phyloP scores from a whole-genome alignment of 73 alveolate species.

The Tetrahymena thermophila region DNA sequence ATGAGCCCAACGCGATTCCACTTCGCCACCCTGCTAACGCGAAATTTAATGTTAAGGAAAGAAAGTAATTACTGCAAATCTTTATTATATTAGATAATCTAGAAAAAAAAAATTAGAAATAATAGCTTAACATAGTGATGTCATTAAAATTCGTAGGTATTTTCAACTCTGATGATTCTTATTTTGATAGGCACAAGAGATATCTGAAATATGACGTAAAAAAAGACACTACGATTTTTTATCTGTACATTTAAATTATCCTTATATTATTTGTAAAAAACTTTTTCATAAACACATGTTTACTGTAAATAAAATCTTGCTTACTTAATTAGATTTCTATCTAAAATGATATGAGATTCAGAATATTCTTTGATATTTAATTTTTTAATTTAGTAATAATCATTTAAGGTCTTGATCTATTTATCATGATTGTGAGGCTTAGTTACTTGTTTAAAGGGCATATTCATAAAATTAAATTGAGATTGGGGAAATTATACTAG shows the following conservation, averaged over 20 bases:
- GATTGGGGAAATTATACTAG: background rate
- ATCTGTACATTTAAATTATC: background rate
- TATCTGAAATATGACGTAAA: background rate
- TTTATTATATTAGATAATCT: background rate
- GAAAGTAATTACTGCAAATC: background rate
- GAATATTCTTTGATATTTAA: background rate
- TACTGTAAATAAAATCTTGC: background rate
- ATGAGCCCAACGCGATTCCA: slow-evolving; percentile 99
- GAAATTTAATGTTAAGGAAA: background rate
- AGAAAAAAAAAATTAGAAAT: background rate
- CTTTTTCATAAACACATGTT: background rate
- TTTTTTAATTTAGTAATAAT: too few relatives aligned
- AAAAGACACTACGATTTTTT: background rate
- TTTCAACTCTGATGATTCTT: background rate
- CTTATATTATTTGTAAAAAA: background rate
- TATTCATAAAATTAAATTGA: background rate
- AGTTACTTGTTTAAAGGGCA: background rate
- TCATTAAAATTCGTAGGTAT: background rate
- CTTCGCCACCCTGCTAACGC: slow-evolving; percentile 93
- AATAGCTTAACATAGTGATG: background rate
- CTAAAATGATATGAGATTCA: too few relatives aligned
- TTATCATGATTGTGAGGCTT: background rate
- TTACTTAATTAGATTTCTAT: too few relatives aligned
- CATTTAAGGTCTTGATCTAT: too few relatives aligned
- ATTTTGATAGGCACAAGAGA: background rate